phyloP scores from a whole-genome alignment of 164 flowering plant genomes.

The Protea cynaroides region DNA sequence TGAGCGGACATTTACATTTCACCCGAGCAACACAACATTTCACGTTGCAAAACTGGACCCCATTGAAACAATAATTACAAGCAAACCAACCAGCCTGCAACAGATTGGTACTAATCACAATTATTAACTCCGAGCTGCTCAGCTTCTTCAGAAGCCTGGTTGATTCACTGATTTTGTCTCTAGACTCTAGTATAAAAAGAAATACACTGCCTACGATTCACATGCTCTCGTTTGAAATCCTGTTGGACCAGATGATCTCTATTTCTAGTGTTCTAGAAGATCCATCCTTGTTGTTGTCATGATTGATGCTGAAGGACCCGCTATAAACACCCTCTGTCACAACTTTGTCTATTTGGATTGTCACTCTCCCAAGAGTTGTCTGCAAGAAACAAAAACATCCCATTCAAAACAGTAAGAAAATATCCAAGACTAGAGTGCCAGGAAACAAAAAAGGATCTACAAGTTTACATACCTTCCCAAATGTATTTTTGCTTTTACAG shows the following conservation, averaged over 20 bases:
- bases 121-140: background rate
- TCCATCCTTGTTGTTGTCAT: conserved; percentile 64
- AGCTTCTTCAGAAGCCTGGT: conserved; percentile 11
- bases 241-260: conserved; percentile 78
- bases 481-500: conserved; percentile 87
- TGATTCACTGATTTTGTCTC: background rate
- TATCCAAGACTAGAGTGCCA: background rate
- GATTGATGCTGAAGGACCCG: conserved; percentile 72
- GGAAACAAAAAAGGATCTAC: background rate
- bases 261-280: conserved; percentile 81
- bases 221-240: conserved; percentile 36
- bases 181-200: background rate
- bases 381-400: conserved; percentile 24
- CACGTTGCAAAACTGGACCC: conserved; percentile 45
- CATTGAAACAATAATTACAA: conserved; percentile 23
- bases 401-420: background rate
- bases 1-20: conserved; percentile 23
- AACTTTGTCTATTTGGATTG: conserved; percentile 88
- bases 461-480: conserved; percentile 61
- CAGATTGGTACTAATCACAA: conserved; percentile 2
- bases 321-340: conserved; percentile 75
- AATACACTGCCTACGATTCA: conserved; percentile 11
- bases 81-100: conserved; percentile 12
- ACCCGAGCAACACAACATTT: conserved; percentile 17
- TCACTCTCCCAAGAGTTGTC: conserved; percentile 79